A percentile compares a stretch with the other conserved stretches of the same genome.
These are phyloP conservation scores for Dacryopinax primogenitus DNA, from an alignment of 768 basidiomycete species.

Conservation along the genomic window DNA sequence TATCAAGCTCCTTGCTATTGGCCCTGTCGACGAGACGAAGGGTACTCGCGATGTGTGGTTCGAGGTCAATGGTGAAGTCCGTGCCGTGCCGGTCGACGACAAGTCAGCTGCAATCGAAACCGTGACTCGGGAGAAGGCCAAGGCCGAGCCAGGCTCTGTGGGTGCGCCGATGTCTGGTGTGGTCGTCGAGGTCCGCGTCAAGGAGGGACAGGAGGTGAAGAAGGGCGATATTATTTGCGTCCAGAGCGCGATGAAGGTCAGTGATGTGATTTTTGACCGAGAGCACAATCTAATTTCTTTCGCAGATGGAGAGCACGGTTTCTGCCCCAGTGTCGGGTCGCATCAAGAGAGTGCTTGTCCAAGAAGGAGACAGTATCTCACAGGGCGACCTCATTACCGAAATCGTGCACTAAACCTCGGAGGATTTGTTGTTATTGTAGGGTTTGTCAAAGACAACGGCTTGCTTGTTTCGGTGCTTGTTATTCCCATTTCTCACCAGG, in stretches of 20 bases:
- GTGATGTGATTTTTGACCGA: conserved; percentile 17
- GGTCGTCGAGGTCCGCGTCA: conserved; percentile 93
- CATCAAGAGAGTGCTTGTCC: conserved; percentile 83
- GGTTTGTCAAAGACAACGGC: neutral
- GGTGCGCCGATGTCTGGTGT: conserved; percentile 98
- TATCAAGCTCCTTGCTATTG: conserved; percentile 88
- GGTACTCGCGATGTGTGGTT: conserved; percentile 97
- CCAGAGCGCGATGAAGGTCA: conserved; percentile 91
- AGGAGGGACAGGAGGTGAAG: conserved; percentile 95
- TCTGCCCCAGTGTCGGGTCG: conserved; percentile 95
- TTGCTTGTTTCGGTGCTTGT: neutral
- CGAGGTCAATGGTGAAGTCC: conserved; percentile 93
- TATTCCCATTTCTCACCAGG: neutral
- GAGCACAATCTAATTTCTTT: conserved; percentile 10
- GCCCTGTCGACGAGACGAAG: conserved; percentile 80
- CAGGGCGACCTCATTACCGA: conserved; percentile 87
- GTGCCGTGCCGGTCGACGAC: conserved; percentile 91
- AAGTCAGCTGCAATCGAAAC: conserved; percentile 95
- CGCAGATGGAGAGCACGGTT: conserved; percentile 92
- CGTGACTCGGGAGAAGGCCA: conserved; percentile 86
- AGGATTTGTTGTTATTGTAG: neutral
- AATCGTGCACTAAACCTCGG: conserved; percentile 48
- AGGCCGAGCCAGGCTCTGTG: conserved; percentile 86
- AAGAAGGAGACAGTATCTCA: conserved; percentile 88
- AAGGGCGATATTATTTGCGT: conserved; percentile 95